phyloP scores from a whole-genome alignment of 352 stramenopile species.

The Phytopythium kandeliae region DNA sequence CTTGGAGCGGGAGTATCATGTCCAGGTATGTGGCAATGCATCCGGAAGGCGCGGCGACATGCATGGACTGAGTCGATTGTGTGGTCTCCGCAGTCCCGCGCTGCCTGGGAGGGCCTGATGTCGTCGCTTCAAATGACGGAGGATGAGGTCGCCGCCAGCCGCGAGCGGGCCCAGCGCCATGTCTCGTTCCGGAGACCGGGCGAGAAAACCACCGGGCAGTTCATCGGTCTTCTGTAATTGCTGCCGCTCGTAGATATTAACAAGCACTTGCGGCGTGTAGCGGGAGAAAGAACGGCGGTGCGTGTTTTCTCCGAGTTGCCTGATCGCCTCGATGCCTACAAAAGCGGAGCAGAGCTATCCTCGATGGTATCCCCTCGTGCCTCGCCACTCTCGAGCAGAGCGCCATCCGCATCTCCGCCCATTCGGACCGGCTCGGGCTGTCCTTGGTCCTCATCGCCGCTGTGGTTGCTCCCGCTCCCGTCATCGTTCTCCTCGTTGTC shows the following conservation, averaged over 20 bases:
- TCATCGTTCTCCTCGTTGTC: slow-evolving; percentile 42
- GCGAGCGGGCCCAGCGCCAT: slow-evolving; percentile 29
- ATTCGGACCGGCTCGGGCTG: slow-evolving; percentile 1
- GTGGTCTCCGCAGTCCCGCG: slow-evolving; percentile 33
- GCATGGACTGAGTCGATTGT: no score
- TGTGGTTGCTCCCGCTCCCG: slow-evolving; percentile 7
- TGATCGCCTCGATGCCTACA: neutral
- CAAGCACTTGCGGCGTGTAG: no score
- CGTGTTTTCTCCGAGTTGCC: neutral
- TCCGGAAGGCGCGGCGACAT: no score
- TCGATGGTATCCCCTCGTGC: neutral
- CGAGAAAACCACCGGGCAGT: slow-evolving; percentile 58
- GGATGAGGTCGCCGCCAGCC: slow-evolving; percentile 52
- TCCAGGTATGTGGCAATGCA: slow-evolving; percentile 34
- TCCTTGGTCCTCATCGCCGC: slow-evolving; percentile 7
- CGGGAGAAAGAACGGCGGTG: neutral
- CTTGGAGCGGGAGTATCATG: slow-evolving; percentile 78
- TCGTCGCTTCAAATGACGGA: slow-evolving; percentile 57
- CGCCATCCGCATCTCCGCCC: neutral
- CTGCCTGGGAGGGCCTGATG: slow-evolving; percentile 66
- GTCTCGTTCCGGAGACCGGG: slow-evolving; percentile 69
- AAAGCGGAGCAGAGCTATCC: slow-evolving; percentile 6
- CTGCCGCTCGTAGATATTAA: no score
- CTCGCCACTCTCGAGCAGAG: neutral
- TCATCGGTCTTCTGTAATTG: slow-evolving; percentile 63